Percentiles rank a stretch among this genome's conserved stretches.
Conservation (phyloP, 2,329 filamentous ascomycete species). For the Phaeosphaeria sp. region DNA sequence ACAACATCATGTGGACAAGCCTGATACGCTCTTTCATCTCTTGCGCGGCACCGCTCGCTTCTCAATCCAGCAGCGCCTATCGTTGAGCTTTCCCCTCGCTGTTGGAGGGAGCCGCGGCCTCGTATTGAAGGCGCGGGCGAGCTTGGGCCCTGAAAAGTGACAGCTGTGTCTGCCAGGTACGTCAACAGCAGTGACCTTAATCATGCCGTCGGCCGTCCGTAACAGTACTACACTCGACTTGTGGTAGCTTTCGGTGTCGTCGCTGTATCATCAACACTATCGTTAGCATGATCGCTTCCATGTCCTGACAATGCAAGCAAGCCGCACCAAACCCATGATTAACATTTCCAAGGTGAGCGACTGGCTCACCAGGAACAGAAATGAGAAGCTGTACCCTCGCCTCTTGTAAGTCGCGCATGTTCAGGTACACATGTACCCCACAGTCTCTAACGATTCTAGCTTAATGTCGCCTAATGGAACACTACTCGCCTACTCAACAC, state of each 20-base stretch:
- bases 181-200: constrained; percentile 6
- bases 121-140: constrained; percentile 3
- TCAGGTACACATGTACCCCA: neutral
- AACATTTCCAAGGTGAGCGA: constrained; percentile 54
- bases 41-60: constrained; percentile 6
- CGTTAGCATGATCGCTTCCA: constrained; percentile 1
- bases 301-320: constrained; percentile 20
- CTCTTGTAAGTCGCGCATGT: constrained; percentile 48
- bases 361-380: constrained; percentile 53
- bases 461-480: constrained; percentile 61
- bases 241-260: neutral
- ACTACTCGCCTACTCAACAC: constrained; percentile 57
- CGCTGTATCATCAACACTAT: neutral
- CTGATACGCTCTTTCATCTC: constrained; percentile 3
- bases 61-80: constrained; percentile 4
- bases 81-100: constrained; percentile 8
- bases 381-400: constrained; percentile 52
- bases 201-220: neutral
- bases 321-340: constrained; percentile 46
- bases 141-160: constrained; percentile 9
- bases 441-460: constrained; percentile 32
- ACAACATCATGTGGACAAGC: constrained; percentile 18
- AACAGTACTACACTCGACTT: neutral
- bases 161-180: constrained; percentile 21
- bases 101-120: constrained; percentile 2